Percentiles rank a stretch among this genome's conserved stretches.
Conservation (phyloP, 495 filamentous ascomycete species). For the Neurospora tetraspora region DNA sequence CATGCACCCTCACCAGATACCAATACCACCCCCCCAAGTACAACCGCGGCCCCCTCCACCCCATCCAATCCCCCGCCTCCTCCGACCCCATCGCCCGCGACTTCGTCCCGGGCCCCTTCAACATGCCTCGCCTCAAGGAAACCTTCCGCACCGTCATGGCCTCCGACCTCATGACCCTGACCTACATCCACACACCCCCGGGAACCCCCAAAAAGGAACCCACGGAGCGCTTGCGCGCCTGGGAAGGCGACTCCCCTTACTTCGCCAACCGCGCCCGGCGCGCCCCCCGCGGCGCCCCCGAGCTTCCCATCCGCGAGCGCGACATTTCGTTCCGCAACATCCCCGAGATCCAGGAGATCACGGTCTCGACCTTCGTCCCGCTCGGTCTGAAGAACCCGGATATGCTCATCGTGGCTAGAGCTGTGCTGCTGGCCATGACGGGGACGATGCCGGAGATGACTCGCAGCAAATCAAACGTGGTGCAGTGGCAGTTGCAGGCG, state of each 20-base stretch:
- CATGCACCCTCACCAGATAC: too few relatives aligned
- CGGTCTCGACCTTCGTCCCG: constrained; percentile 62
- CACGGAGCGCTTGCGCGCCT: constrained; percentile 64
- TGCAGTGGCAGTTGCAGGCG: constrained; percentile 48
- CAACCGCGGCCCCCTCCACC: constrained; percentile 86
- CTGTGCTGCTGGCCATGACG: constrained; percentile 76
- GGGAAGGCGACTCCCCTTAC: constrained; percentile 88
- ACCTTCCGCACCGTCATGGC: constrained; percentile 80
- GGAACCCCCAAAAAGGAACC: constrained; percentile 56
- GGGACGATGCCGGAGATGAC: constrained; percentile 64
- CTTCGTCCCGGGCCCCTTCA: constrained; percentile 91
- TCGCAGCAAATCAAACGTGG: constrained; percentile 47
- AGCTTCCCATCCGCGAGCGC: constrained; percentile 60
- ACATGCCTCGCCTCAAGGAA: constrained; percentile 75
- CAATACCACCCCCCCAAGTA: constrained; percentile 87
- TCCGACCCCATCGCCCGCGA: constrained; percentile 80
- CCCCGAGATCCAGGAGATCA: constrained; percentile 70
- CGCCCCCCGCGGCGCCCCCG: constrained; percentile 57
- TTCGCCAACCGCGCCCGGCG: constrained; percentile 82
- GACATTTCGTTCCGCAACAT: constrained; percentile 79
- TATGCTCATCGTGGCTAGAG: constrained; percentile 67
- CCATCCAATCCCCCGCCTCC: constrained; percentile 71
- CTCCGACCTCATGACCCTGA: constrained; percentile 80
- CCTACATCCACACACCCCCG: constrained; percentile 70
- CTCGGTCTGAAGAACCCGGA: constrained; percentile 51